Conservation (phyloP, 2,329 filamentous ascomycete genomes). For the Emergomyces pasteurianus region DNA sequence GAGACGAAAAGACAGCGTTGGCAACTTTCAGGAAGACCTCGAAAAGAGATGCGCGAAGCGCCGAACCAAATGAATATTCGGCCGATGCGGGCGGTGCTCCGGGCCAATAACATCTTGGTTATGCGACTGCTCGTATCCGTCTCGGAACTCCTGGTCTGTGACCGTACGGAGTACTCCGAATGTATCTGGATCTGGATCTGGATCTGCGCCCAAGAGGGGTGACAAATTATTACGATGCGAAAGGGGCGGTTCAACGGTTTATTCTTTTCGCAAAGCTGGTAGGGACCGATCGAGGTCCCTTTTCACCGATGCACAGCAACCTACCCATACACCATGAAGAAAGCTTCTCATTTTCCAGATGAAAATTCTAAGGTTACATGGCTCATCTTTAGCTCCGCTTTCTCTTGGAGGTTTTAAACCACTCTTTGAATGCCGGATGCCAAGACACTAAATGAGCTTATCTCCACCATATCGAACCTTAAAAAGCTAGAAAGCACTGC, state of each 20-base stretch:
- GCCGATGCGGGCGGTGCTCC: neutral
- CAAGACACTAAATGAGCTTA: slow-evolving; percentile 1
- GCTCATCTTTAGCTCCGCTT: too few species aligned
- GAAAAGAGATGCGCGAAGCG: neutral
- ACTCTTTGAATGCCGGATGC: neutral
- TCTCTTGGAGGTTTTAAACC: neutral
- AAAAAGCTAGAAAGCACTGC: neutral
- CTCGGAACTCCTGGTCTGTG: neutral
- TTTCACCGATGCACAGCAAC: too few species aligned
- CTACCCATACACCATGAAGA: too few species aligned
- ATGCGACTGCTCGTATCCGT: neutral
- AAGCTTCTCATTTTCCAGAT: too few species aligned
- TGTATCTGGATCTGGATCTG: too few species aligned
- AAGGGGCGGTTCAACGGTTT: neutral
- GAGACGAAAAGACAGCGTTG: neutral
- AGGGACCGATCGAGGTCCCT: too few species aligned
- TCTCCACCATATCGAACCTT: neutral
- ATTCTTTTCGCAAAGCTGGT: too few species aligned
- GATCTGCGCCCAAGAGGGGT: too few species aligned
- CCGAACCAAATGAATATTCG: neutral
- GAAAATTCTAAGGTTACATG: too few species aligned
- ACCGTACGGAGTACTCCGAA: too few species aligned
- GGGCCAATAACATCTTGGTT: neutral
- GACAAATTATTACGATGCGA: neutral
- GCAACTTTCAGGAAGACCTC: neutral